A percentile compares a stretch with the other conserved stretches of the same genome.
phyloP scores from a whole-genome alignment of 1,284 basidiomycete species.

The Porogramme epimiltina region DNA sequence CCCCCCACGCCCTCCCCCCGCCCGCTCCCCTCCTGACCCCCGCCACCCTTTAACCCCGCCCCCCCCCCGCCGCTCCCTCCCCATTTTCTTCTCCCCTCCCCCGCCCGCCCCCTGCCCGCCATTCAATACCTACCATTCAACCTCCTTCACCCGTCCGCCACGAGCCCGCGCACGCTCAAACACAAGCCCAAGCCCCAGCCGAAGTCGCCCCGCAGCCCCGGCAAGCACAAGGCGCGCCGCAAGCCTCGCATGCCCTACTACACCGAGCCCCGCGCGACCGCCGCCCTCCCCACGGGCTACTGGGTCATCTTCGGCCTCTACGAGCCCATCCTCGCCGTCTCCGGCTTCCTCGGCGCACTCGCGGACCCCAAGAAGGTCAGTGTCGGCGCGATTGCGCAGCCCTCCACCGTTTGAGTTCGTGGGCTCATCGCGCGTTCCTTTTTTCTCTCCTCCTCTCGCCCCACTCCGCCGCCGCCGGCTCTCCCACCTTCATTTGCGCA shows the following conservation, averaged over 20 bases:
- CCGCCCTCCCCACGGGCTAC: slow-evolving; percentile 71
- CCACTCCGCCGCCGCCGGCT: background rate
- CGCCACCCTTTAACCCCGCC: background rate
- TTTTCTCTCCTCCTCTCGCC: background rate
- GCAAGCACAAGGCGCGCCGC: background rate
- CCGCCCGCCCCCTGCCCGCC: background rate
- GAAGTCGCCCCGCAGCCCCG: background rate
- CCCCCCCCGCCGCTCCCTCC: background rate
- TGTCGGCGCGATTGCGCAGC: no score
- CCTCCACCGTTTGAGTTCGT: no score
- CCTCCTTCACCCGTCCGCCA: no score
- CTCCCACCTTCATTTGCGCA: no score
- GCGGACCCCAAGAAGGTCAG: slow-evolving; percentile 60
- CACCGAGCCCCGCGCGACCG: slow-evolving; percentile 34
- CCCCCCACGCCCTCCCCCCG: background rate
- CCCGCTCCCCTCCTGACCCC: background rate
- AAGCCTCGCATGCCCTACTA: slow-evolving; percentile 5
- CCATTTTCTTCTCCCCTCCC: background rate
- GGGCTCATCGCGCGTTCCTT: no score
- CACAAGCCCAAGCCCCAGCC: background rate
- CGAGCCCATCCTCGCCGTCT: slow-evolving; percentile 66
- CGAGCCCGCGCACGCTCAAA: no score
- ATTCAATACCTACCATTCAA: background rate
- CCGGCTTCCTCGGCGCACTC: slow-evolving; percentile 67
- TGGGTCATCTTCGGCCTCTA: slow-evolving; percentile 72